phyloP scores from a whole-genome alignment of 2,329 filamentous ascomycete genomes.

The Lachnellula arida region DNA sequence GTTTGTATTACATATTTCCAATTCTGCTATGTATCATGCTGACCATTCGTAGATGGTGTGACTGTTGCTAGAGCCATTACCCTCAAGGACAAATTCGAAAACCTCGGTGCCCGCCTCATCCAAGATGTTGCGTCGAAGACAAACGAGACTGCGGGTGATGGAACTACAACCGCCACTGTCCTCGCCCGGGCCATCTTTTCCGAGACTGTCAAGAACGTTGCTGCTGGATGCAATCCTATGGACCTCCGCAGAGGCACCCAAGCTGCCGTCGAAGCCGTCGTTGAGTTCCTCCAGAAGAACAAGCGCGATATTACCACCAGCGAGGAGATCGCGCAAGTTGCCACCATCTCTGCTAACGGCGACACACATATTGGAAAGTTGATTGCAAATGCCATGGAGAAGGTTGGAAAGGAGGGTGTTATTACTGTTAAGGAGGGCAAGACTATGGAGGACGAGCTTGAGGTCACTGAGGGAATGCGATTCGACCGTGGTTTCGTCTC shows the following conservation, averaged over 20 bases:
- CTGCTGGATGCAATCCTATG: constrained; percentile 99
- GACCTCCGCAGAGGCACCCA: constrained; percentile 96
- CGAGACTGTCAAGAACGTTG: constrained; percentile 99
- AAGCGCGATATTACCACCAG: constrained; percentile 98
- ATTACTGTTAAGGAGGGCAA: constrained; percentile 99
- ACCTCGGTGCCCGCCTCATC: constrained; percentile 92
- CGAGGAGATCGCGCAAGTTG: constrained; percentile 95
- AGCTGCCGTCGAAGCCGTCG: constrained; percentile 89
- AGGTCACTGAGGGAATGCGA: constrained; percentile 99
- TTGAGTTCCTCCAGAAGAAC: constrained; percentile 90
- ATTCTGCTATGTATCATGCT: not conserved
- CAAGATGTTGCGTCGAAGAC: constrained; percentile 99
- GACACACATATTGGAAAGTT: constrained; percentile 92
- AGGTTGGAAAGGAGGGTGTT: constrained; percentile 99
- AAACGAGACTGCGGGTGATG: constrained; percentile 97
- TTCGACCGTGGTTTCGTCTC: constrained; percentile 99
- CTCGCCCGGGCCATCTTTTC: constrained; percentile 98
- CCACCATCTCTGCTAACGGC: constrained; percentile 96
- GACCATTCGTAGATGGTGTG: constrained; percentile 63
- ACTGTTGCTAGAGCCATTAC: constrained; percentile 85
- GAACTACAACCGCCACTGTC: constrained; percentile 96
- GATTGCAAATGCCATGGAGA: constrained; percentile 98
- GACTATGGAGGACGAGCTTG: constrained; percentile 95
- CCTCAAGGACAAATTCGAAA: constrained; percentile 99
- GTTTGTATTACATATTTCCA: constrained; percentile 46